These are phyloP conservation scores for Blastocladiella emersonii DNA, from an alignment of 371 early-diverging fungal genomes.

Conservation along the genomic window DNA sequence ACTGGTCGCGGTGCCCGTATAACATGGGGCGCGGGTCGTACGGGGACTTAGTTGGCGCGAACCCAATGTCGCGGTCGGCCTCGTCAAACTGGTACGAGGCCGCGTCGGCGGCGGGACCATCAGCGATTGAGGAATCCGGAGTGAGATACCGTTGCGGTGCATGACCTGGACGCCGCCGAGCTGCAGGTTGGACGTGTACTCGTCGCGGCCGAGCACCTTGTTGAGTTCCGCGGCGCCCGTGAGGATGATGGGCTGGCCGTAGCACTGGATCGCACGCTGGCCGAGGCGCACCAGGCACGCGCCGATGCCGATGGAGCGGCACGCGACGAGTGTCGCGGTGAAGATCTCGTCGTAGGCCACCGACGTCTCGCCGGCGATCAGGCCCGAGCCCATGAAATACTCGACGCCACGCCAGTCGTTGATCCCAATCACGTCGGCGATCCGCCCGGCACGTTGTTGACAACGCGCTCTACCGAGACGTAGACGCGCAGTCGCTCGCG, in stretches of 20 bases:
- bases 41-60: slow-evolving; percentile 52
- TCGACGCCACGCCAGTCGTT: slow-evolving; percentile 94
- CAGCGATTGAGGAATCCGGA: slow-evolving; percentile 49
- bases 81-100: slow-evolving; percentile 32
- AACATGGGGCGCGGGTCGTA: slow-evolving; percentile 87
- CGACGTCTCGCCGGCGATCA: slow-evolving; percentile 95
- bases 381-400: slow-evolving; percentile 91
- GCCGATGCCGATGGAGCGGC: too few relatives aligned
- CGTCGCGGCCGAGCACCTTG: slow-evolving; percentile 95
- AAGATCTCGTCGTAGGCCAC: slow-evolving; percentile 88
- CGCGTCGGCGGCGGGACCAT: slow-evolving; percentile 18
- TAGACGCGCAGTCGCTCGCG: slow-evolving; percentile 46
- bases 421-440: slow-evolving; percentile 81
- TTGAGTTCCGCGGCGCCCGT: slow-evolving; percentile 95
- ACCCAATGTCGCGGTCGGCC: slow-evolving; percentile 57
- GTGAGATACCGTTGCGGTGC: slow-evolving; percentile 96
- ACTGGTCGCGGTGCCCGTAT: slow-evolving; percentile 55
- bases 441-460: slow-evolving; percentile 44
- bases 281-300: too few relatives aligned
- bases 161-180: slow-evolving; percentile 98
- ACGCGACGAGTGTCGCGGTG: too few relatives aligned
- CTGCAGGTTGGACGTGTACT: slow-evolving; percentile 95
- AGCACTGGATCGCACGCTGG: too few relatives aligned
- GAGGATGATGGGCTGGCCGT: too few relatives aligned
- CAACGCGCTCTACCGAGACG: slow-evolving; percentile 34